These are phyloP conservation scores for Talaromyces wortmannii DNA, from an alignment of 495 filamentous ascomycete genomes.

Conservation along the genomic window DNA sequence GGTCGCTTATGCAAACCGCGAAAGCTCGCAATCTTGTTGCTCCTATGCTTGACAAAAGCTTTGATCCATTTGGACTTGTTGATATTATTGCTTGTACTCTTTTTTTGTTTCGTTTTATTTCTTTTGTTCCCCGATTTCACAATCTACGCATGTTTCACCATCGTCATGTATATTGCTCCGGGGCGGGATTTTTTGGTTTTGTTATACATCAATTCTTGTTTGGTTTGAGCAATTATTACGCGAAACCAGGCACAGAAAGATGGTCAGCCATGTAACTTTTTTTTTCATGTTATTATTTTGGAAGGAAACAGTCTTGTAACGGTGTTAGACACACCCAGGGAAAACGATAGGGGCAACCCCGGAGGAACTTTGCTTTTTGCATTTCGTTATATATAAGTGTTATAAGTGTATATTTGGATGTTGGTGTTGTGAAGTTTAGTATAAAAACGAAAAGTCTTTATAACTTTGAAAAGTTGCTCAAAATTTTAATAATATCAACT, in stretches of 20 bases:
- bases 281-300: background rate
- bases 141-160: background rate
- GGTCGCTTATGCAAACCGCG: background rate
- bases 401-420: background rate
- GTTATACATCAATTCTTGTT: background rate
- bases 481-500: too few species aligned
- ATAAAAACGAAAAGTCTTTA: too few species aligned
- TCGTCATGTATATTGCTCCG: background rate
- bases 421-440: background rate
- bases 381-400: constrained; percentile 1
- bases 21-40: background rate
- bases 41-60: background rate
- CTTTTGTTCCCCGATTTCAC: constrained; percentile 5
- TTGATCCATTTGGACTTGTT: background rate
- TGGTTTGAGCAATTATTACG: background rate
- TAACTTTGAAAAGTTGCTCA: too few species aligned
- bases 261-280: background rate
- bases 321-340: background rate
- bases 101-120: constrained; percentile 6
- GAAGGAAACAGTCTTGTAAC: background rate
- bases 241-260: background rate
- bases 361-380: constrained; percentile 2
- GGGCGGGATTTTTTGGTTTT: background rate
- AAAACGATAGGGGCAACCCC: constrained; percentile 4
- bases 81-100: background rate